A percentile compares a stretch with the other conserved stretches of the same genome.
phyloP scores from a whole-genome alignment of 139 green algal genomes.

The Tetradesmus lagerheimii region DNA sequence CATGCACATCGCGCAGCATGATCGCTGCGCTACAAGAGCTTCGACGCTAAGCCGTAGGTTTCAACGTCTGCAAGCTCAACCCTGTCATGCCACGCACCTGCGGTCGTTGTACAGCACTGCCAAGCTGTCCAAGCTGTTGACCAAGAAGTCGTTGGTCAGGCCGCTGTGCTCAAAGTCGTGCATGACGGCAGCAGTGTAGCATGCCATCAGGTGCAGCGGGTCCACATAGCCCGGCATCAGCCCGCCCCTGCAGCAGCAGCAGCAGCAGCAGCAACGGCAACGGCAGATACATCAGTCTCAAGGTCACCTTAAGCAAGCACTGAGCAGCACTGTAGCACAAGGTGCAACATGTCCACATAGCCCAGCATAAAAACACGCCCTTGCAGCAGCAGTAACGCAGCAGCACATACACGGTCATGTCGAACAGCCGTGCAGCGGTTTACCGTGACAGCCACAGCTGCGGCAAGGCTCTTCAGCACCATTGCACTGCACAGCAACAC shows the following conservation, averaged over 20 bases:
- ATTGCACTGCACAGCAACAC: too few species aligned
- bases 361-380: constrained; percentile 44
- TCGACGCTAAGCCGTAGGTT: too few species aligned
- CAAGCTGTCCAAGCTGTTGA: constrained; percentile 60
- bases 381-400: neutral
- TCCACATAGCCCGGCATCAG: constrained; percentile 61
- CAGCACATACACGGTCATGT: too few species aligned
- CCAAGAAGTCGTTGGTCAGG: constrained; percentile 81
- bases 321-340: constrained; percentile 46
- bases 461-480: too few species aligned
- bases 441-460: too few species aligned
- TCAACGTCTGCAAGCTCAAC: too few species aligned
- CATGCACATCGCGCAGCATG: too few species aligned
- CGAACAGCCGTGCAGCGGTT: too few species aligned
- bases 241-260: neutral
- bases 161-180: constrained; percentile 81
- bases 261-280: neutral
- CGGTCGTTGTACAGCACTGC: constrained; percentile 80
- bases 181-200: constrained; percentile 52
- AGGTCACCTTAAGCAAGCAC: too few species aligned
- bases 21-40: too few species aligned
- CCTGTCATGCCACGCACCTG: constrained; percentile 60
- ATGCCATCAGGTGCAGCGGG: constrained; percentile 59
- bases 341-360: constrained; percentile 59
- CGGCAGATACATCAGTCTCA: neutral